These are phyloP conservation scores for Kwoniella europaea DNA, from an alignment of 768 basidiomycete genomes.

Conservation along the genomic window DNA sequence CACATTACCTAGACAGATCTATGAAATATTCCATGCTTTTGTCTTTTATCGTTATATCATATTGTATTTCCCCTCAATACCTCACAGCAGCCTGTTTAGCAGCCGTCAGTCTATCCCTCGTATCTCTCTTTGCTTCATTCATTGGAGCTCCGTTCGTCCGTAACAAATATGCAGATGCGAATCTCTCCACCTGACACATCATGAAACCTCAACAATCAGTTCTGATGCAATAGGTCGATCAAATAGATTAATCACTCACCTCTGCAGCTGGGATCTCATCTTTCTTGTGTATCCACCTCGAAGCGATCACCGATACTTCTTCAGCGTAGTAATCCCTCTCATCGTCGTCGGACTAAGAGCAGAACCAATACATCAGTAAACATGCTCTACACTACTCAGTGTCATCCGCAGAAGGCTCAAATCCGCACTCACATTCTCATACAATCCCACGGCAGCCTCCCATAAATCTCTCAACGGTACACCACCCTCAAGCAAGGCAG, in stretches of 20 bases:
- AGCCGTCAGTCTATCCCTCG: constrained; percentile 24
- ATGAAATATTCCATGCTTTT: not conserved
- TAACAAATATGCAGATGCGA: constrained; percentile 41
- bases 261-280: constrained; percentile 55
- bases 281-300: constrained; percentile 51
- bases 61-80: constrained; percentile 18
- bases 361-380: not conserved
- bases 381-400: no score
- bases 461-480: constrained; percentile 82
- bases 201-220: no score
- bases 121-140: constrained; percentile 23
- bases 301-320: constrained; percentile 45
- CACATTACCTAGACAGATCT: no score
- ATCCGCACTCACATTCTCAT: constrained; percentile 22
- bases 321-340: constrained; percentile 52
- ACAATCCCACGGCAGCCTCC: constrained; percentile 58
- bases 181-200: constrained; percentile 39
- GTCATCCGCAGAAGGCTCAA: not conserved
- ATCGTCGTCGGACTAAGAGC: constrained; percentile 27
- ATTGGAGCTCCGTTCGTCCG: constrained; percentile 17
- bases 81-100: constrained; percentile 34
- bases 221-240: no score
- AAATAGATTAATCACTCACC: constrained; percentile 21
- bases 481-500: constrained; percentile 77
- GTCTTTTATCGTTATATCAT: constrained; percentile 4